phyloP scores from a whole-genome alignment of 1,284 basidiomycete genomes.

The Apiotrichum akiyoshidainum region DNA sequence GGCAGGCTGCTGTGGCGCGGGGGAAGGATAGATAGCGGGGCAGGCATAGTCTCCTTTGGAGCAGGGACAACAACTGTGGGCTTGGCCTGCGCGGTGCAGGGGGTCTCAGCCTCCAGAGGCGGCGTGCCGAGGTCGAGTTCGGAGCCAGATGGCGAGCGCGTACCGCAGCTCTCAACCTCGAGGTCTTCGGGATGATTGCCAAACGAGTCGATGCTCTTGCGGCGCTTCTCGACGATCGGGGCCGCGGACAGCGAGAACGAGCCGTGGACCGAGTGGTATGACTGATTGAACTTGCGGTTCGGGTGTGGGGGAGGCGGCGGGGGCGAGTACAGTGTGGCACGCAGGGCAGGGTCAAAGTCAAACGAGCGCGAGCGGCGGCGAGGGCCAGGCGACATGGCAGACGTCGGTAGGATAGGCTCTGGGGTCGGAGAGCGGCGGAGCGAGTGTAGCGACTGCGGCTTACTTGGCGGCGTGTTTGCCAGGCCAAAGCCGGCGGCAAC shows the following conservation, averaged over 20 bases:
- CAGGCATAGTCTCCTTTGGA: background rate
- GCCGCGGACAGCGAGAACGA: background rate
- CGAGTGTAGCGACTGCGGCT: background rate
- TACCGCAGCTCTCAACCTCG: background rate
- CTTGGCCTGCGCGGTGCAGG: background rate
- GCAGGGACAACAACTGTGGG: background rate
- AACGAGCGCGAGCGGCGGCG: conserved; percentile 11
- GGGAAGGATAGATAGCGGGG: background rate
- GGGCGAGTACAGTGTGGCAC: conserved; percentile 14
- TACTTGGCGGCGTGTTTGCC: background rate
- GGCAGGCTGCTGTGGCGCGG: background rate
- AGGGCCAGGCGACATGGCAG: background rate
- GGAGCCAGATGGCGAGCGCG: conserved; percentile 11
- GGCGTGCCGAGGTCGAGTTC: conserved; percentile 18
- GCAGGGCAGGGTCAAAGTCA: conserved; percentile 9
- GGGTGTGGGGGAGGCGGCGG: conserved; percentile 14
- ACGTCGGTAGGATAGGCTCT: too few relatives aligned
- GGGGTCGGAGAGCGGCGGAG: background rate
- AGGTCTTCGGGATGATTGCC: conserved; percentile 6
- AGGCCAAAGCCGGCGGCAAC: background rate
- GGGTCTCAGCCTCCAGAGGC: conserved; percentile 1
- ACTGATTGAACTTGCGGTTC: background rate
- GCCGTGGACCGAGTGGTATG: background rate
- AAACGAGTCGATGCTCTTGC: conserved; percentile 15
- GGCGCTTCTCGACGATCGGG: conserved; percentile 4